Evolutionary conservation across 768 basidiomycete genomes (phyloP), one percentile per base, ranked within the genome.

Genomic region (Tricholoma furcatifolium): DNA sequence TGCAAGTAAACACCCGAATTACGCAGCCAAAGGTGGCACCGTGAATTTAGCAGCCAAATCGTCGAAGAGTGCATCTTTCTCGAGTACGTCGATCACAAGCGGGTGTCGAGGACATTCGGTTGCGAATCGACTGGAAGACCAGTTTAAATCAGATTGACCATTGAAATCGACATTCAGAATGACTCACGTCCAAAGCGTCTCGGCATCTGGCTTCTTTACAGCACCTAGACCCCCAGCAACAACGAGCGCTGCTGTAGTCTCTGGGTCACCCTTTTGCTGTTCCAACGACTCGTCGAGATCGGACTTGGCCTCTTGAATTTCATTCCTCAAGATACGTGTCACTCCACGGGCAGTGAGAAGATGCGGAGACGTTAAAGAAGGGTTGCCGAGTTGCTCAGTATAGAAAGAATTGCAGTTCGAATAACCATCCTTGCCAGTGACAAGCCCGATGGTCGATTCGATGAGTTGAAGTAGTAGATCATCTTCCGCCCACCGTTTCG

Each of bases 391-490:
- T 65, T 93, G 91, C 60, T 93, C 91, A 4, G 86, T 87, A 68
- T 88, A 93, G 72, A 91, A 92, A 10, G 80, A 78, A 51, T 65
- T 69, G 11, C 77, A 59, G 47, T 77, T 79, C 30, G 72, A 63
- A 64, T 88, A 88, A 41, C 75, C 77, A 59, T 91, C 89, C 56
- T 82, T 84, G 8, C 87, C 88, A 4, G 88, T 87, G 30, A 82
- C 82, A 48, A 93, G 78, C 24, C 85, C 83, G 52, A 92, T 84
- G 18, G 79, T 83, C 12, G 93, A 87, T 73, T 98, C 94, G 54
- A 94, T 92, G 58, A 87, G 80, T 65, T 96, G 93, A 17, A 98
- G 74, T 34, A 98, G 79, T 15, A 93, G 80, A 62, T 93, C 88
- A 66, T 97, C 94, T 65, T 94, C 93, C 6, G 90, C 90, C 78